Evolutionary conservation across 371 early-diverging fungal genomes (phyloP), one percentile per base, ranked within the genome.

Genomic region (Fennellomyces sp.): DNA sequence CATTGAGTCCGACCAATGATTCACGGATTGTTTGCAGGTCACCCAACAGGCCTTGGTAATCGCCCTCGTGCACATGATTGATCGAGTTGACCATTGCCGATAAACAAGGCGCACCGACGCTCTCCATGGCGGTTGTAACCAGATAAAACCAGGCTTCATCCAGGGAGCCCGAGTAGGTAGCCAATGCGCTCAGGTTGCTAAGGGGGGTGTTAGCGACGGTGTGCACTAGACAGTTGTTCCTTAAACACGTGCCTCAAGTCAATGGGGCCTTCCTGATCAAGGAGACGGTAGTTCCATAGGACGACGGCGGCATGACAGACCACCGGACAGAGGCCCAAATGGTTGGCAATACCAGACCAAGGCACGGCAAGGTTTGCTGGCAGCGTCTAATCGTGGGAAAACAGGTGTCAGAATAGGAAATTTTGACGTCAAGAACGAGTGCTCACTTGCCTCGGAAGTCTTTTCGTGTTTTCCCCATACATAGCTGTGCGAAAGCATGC

Each of bases 111-210:
- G 94, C 96, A 17, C 97, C 95, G 12, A 80, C 82, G 21, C 91
- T 88, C 63, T 98, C 99, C 52, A 96, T 96, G 0, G 91, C 94
- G 0, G 91, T 84, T 3, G 95, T 91, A 36, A 97, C 87, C 27
- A 97, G 82, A 73, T 95, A 97, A 69, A 98, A 98, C 97, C 97
- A 97, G 0, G 95, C 79, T 81, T 98, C 98, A 76, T 97, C 98
- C 48, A 89, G 74, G 15, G 90, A 85, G 15, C 97, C 96, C 6
- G 95, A 89, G 63, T 94, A 94, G 5, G 95, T 96, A 39, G 89
- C 81, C 61, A 93, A 70, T 0, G 92, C 88, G 13, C 86, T 81
- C 23, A 97, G 55, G 71, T 98, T 98, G 67, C 86, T 88, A 54
- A 6, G 26, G 30, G 61, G 58, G 23, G 3, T 19, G 25, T 56